These are phyloP conservation scores for Trichoderma sp. DNA, from an alignment of 2,329 filamentous ascomycete genomes.

Conservation along the genomic window DNA sequence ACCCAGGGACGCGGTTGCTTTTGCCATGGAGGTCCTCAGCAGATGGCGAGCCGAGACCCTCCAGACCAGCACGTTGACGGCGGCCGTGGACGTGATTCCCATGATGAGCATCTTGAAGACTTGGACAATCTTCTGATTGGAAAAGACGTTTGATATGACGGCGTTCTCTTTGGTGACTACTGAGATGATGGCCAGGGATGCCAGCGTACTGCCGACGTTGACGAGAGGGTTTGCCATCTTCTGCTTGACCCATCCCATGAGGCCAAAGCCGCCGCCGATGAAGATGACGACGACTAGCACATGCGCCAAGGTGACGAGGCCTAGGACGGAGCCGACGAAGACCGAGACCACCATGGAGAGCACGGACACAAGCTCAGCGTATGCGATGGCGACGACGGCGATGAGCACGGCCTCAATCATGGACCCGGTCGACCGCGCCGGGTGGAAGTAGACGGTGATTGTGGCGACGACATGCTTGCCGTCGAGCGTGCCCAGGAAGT, in stretches of 20 bases:
- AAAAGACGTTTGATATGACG: slow-evolving; percentile 75
- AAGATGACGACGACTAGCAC: slow-evolving; percentile 76
- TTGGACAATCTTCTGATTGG: slow-evolving; percentile 53
- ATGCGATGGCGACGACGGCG: slow-evolving; percentile 72
- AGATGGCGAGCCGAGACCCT: slow-evolving; percentile 72
- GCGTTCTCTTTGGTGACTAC: slow-evolving; percentile 85
- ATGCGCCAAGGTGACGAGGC: slow-evolving; percentile 72
- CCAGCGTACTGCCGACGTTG: slow-evolving; percentile 78
- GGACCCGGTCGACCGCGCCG: slow-evolving; percentile 76
- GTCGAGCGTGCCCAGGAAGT: slow-evolving; percentile 76
- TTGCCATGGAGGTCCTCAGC: slow-evolving; percentile 70
- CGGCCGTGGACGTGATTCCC: slow-evolving; percentile 69
- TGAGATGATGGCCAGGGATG: slow-evolving; percentile 81
- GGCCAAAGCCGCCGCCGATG: slow-evolving; percentile 77
- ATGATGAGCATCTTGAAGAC: slow-evolving; percentile 77
- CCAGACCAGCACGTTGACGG: slow-evolving; percentile 73
- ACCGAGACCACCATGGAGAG: slow-evolving; percentile 81
- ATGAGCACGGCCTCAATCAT: slow-evolving; percentile 82
- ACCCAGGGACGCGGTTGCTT: slow-evolving; percentile 71
- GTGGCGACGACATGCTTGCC: slow-evolving; percentile 90
- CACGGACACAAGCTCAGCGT: slow-evolving; percentile 66
- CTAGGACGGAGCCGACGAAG: slow-evolving; percentile 66
- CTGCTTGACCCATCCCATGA: slow-evolving; percentile 82
- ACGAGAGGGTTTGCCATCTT: slow-evolving; percentile 72
- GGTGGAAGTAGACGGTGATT: slow-evolving; percentile 88